Conservation (phyloP, 1,284 basidiomycete genomes). For the Microbotryum lychnidis-dioicae region DNA sequence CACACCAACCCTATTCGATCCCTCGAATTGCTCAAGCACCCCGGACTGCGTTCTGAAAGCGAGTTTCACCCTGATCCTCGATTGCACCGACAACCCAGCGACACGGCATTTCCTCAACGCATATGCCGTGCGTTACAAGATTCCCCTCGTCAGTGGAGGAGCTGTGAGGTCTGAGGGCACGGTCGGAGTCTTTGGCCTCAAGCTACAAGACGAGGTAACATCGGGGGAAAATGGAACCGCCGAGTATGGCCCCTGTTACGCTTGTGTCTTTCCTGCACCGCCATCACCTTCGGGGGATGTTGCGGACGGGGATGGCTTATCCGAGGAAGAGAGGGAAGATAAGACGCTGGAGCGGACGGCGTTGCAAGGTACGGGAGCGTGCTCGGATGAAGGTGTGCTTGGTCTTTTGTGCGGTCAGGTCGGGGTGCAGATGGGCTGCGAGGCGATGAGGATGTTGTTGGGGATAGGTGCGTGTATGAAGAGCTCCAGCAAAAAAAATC, state of each 20-base stretch:
- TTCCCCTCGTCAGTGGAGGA: conserved; percentile 83
- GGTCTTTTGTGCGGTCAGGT: conserved; percentile 85
- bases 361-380: conserved; percentile 58
- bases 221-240: conserved; percentile 31
- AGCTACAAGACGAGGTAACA: neutral
- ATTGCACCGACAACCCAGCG: conserved; percentile 90
- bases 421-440: conserved; percentile 82
- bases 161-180: conserved; percentile 89
- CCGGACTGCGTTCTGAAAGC: conserved; percentile 52
- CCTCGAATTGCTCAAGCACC: conserved; percentile 45
- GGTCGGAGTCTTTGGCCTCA: conserved; percentile 71
- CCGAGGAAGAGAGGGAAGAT: conserved; percentile 4
- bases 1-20: conserved; percentile 33
- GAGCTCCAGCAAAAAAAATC: neutral
- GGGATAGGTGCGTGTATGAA: conserved; percentile 53
- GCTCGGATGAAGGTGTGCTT: conserved; percentile 84
- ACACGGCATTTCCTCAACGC: conserved; percentile 92
- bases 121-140: conserved; percentile 53
- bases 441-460: conserved; percentile 73
- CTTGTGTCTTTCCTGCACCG: conserved; percentile 72
- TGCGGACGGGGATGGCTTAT: neutral
- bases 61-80: conserved; percentile 59
- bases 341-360: conserved; percentile 47
- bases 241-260: conserved; percentile 74
- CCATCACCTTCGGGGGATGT: neutral